phyloP scores from a whole-genome alignment of 2,329 filamentous ascomycete species.

The Stachybotrys chartarum region DNA sequence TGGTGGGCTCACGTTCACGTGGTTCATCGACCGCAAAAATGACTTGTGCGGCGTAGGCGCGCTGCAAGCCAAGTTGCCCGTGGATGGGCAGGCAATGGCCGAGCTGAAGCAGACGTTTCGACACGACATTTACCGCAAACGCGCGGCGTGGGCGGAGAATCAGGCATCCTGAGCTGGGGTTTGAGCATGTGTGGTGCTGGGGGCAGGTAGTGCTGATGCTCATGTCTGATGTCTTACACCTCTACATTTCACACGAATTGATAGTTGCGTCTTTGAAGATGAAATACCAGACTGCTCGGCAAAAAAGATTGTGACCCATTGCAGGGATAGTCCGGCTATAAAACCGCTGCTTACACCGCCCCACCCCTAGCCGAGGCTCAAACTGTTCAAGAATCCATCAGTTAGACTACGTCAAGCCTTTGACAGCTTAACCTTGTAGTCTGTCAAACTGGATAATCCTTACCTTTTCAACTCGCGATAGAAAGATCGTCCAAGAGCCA shows the following conservation, averaged over 20 bases:
- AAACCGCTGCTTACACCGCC: background rate
- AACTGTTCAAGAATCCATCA: background rate
- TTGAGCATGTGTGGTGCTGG: background rate
- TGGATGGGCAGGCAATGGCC: slow-evolving; percentile 11
- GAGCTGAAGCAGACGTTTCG: slow-evolving; percentile 35
- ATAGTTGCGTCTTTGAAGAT: too few relatives aligned
- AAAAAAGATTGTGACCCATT: too few relatives aligned
- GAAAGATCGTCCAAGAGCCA: background rate
- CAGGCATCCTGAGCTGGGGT: background rate
- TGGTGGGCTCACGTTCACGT: slow-evolving; percentile 35
- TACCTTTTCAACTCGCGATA: background rate
- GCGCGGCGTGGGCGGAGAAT: background rate
- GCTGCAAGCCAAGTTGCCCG: slow-evolving; percentile 28
- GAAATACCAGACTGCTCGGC: too few relatives aligned
- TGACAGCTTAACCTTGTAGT: too few relatives aligned
- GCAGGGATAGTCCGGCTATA: too few relatives aligned
- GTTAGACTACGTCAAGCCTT: background rate
- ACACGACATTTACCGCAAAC: slow-evolving; percentile 32
- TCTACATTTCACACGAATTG: too few relatives aligned
- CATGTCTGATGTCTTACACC: too few relatives aligned
- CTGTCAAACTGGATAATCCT: background rate
- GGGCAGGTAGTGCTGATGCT: too few relatives aligned
- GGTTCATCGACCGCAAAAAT: slow-evolving; percentile 43
- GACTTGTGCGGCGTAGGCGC: slow-evolving; percentile 34
- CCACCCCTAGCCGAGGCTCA: background rate